Base-by-base conservation (phyloP, 805 yeast genomes). In the Saturnispora saitoi region DNA sequence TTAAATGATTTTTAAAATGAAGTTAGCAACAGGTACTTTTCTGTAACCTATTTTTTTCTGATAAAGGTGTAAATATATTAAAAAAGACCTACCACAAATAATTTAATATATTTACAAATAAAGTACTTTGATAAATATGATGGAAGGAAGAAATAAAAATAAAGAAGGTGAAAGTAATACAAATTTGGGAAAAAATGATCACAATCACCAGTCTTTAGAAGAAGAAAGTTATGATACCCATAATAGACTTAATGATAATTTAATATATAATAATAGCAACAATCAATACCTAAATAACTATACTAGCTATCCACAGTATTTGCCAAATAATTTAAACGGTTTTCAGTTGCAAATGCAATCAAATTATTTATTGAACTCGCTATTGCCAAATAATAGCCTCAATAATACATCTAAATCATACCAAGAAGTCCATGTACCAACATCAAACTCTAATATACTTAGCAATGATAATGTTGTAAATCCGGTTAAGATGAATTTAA, bases 331-430 rank as follows among this genome's bases (percentile, higher is more conserved):
- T 34, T 8, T 34, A 11, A 40, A 40, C 15, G 30, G 32, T 17
- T n/a, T 42, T 42, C 32, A 42, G 12, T 20, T 42, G 12, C 44
- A 42, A 31, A 22, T 42, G n/a, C 44, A 42, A 15, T 42, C 44
- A 22, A 42, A 42, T 42, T 22, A 22, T 14, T 29, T 42, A n/a
- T 28, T 42, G 14, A 42, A 42, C n/a, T 29, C 32, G 17, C 20
- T 42, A 9, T 15, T 42, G n/a, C 44, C 44, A 34, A 34, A 19
- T 17, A 34, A 34, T 19, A 6, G n/a, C n/a, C n/a, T n/a, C n/a
- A n/a, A 17, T 17, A 24, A 24, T 24, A 24, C 28, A 24, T 8
- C 20, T 3, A 34, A 34, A 20, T 7, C 38, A 9, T 34, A 34
- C 17, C 38, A 19, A 15, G 38, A 34, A 17, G 4, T 12, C 4